phyloP scores from a whole-genome alignment of 331 rosid species.

The Acacia concinna region DNA sequence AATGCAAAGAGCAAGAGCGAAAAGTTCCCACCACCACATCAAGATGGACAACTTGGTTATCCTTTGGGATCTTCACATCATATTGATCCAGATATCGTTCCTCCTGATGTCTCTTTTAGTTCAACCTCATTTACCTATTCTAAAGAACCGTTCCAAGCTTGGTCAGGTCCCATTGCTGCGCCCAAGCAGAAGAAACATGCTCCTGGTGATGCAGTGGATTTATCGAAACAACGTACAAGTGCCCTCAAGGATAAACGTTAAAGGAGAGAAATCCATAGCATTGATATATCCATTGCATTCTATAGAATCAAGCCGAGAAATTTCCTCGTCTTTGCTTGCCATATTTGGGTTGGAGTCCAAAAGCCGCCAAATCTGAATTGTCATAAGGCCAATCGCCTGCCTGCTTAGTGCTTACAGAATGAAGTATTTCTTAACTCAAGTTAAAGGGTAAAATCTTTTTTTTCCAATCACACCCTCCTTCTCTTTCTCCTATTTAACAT shows the following conservation, averaged over 20 bases:
- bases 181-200: conserved; percentile 68
- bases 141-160: conserved; percentile 74
- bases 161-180: conserved; percentile 90
- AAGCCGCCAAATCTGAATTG: conserved; percentile 28
- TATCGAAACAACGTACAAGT: conserved; percentile 44
- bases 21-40: conserved; percentile 98
- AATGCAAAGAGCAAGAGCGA: conserved; percentile 99
- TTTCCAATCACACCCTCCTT: conserved; percentile 29
- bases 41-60: conserved; percentile 87
- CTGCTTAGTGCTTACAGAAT: conserved; percentile 43
- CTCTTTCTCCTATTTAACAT: conserved; percentile 20
- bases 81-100: conserved; percentile 73
- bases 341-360: conserved; percentile 27
- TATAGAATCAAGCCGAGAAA: conserved; percentile 30
- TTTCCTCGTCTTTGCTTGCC: conserved; percentile 26
- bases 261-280: conserved; percentile 59
- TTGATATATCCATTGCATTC: conserved; percentile 36
- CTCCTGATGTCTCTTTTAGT: conserved; percentile 60
- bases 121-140: conserved; percentile 63
- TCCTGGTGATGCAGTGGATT: conserved; percentile 52
- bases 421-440: conserved; percentile 32
- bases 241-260: conserved; percentile 43
- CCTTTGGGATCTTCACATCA: conserved; percentile 87
- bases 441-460: conserved; percentile 32
- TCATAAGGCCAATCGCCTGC: conserved; percentile 25